Percentiles rank a stretch among this genome's conserved stretches.
phyloP scores from a whole-genome alignment of 306 rosid genomes.

The Hippophae gyantsensis region DNA sequence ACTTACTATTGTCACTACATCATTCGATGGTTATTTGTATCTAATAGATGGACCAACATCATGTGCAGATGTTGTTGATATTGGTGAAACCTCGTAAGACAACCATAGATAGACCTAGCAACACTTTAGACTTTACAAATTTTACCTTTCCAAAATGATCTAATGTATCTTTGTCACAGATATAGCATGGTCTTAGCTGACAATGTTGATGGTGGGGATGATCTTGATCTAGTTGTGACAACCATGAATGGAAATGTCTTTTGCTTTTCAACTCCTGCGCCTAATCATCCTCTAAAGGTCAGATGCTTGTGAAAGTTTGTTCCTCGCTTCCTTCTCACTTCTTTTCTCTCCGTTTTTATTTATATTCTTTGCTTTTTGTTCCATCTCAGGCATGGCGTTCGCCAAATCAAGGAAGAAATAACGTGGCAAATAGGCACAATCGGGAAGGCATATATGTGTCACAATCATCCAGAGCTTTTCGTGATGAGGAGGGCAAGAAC shows the following conservation, averaged over 20 bases:
- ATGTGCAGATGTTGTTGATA: conserved; percentile 95
- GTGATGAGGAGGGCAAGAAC: conserved; percentile 94
- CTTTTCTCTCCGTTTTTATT: neutral
- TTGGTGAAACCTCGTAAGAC: conserved; percentile 98
- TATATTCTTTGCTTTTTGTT: conserved; percentile 4
- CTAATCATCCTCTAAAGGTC: conserved; percentile 92
- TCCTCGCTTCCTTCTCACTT: neutral
- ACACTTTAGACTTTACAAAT: conserved; percentile 12
- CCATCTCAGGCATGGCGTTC: conserved; percentile 72
- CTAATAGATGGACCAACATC: conserved; percentile 92
- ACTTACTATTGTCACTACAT: conserved; percentile 78
- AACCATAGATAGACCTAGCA: conserved; percentile 11
- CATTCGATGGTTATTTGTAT: conserved; percentile 92
- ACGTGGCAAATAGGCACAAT: conserved; percentile 46
- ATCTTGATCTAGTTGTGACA: conserved; percentile 85
- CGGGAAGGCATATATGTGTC: conserved; percentile 80
- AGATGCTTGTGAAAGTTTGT: conserved; percentile 21
- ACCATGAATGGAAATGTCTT: conserved; percentile 98
- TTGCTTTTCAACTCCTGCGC: conserved; percentile 90
- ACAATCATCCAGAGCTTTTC: conserved; percentile 85
- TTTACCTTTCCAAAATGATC: conserved; percentile 8
- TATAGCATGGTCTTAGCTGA: conserved; percentile 98
- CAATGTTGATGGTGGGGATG: conserved; percentile 99
- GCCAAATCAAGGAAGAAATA: conserved; percentile 79
- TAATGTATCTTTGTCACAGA: conserved; percentile 40